Evolutionary conservation across 1,284 basidiomycete genomes (phyloP), one percentile per base, ranked within the genome.

Genomic region (Pyrrhoderma lamaoense): DNA sequence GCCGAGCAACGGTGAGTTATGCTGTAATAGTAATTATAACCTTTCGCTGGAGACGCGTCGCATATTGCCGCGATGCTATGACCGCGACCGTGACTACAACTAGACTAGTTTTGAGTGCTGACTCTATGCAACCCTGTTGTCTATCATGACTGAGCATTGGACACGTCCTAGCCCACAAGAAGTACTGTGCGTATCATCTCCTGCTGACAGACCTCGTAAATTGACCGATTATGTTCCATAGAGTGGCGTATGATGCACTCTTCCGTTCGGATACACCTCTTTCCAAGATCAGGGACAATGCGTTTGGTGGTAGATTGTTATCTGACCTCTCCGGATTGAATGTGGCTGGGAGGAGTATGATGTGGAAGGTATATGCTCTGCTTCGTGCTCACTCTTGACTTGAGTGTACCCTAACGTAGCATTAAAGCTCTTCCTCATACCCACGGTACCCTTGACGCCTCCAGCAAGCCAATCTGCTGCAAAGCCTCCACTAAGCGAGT

Each of bases 271-370:
- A 74, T 37, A 62, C 64, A 35, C 74, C 75, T 46, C 68, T 82
- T 22, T 74, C 78, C 37, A 85, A 80, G 64, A 66, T 87, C 54
- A 79, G 76, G 61, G 82, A 89, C 64, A 72, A 74, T 18, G 76
- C 80, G 8, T 67, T 84, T 16, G 71, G 76, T 47, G 80, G 82
- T 56, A 74, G 77, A 16, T 63, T 89, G 19, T 75, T 84, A 56
- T 65, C 69, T 37, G 69, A 67, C 46, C 62, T 61, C 8, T 64
- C 73, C 34, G 18, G 27, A 3, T 27, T 47, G 11, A 76, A 74
- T 38, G 68, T 84, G 11, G 65, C 74, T 52, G 86, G 86, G 16
- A 72, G 86, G 59, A 88, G 86, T 64, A 65, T 90, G 53, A 80
- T 77, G 46, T 90, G 87, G 86, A 90, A 89, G 80, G 86, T 83